Conservation (phyloP, 208 protist genomes). For the Wallacemonas collosoma region DNA sequence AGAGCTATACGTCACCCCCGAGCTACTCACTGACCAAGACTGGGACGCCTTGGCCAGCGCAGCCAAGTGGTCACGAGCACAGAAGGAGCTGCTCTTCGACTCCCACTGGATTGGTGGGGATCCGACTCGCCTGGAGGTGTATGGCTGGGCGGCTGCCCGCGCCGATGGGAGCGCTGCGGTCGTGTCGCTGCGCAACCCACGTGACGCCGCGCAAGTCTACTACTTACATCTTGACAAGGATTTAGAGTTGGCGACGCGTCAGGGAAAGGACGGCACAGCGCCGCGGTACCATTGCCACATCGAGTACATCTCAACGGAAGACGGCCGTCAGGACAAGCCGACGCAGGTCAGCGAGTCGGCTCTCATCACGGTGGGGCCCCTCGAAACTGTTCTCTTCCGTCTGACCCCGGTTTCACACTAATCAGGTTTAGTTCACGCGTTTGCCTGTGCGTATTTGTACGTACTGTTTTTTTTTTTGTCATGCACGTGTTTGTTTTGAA, state of each 20-base stretch:
- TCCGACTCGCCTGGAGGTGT: slow-evolving; percentile 5
- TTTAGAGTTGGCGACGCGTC: neutral
- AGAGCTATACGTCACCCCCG: slow-evolving; percentile 8
- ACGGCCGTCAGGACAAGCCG: slow-evolving; percentile 8
- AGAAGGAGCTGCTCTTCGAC: slow-evolving; percentile 9
- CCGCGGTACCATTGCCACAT: neutral
- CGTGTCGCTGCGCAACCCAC: slow-evolving; percentile 6
- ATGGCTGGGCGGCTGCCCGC: slow-evolving; percentile 1
- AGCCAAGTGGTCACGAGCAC: slow-evolving; percentile 4
- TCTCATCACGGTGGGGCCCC: slow-evolving; percentile 10
- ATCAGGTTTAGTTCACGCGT: neutral
- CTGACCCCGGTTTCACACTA: neutral
- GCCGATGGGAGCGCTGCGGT: neutral
- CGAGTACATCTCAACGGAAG: slow-evolving; percentile 8
- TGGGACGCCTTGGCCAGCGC: slow-evolving; percentile 6
- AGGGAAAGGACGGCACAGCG: neutral
- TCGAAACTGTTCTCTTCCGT: slow-evolving; percentile 6
- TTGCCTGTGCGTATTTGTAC: neutral
- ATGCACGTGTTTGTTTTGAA: too few species aligned
- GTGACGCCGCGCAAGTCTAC: slow-evolving; percentile 11
- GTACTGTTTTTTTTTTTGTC: neutral
- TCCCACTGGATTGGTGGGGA: slow-evolving; percentile 10
- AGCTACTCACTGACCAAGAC: slow-evolving; percentile 12
- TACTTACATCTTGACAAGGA: slow-evolving; percentile 6
- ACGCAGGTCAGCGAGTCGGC: neutral